Conservation (phyloP, 306 rosid species). For the Dryas drummondii region DNA sequence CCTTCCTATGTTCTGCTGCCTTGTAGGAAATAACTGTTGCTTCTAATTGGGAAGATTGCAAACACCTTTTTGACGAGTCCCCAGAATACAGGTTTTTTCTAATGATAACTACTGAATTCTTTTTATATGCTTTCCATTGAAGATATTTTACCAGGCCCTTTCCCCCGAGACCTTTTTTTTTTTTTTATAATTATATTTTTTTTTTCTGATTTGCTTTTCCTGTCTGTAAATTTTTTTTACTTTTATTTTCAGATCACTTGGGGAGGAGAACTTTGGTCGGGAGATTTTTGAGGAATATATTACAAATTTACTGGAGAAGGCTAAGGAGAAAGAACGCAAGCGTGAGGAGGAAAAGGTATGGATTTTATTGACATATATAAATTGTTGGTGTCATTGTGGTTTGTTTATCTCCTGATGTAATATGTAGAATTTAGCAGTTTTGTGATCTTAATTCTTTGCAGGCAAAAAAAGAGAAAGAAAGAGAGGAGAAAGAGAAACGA, state of each 20-base stretch:
- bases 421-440: background rate
- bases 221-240: conserved; percentile 13
- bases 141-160: background rate
- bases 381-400: background rate
- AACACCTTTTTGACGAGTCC: conserved; percentile 73
- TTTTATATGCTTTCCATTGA: too few relatives aligned
- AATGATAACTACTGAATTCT: background rate
- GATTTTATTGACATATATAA: background rate
- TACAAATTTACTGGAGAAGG: conserved; percentile 68
- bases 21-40: conserved; percentile 70
- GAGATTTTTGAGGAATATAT: conserved; percentile 82
- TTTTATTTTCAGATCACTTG: conserved; percentile 59
- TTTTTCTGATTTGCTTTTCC: background rate
- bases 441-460: conserved; percentile 34
- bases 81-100: conserved; percentile 78
- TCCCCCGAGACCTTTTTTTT: too few relatives aligned
- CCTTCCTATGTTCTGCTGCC: conserved; percentile 18
- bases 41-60: conserved; percentile 92
- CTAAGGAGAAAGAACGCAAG: conserved; percentile 92
- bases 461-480: conserved; percentile 85
- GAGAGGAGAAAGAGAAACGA: conserved; percentile 77
- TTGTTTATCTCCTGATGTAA: background rate
- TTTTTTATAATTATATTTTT: too few relatives aligned
- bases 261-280: conserved; percentile 61
- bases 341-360: conserved; percentile 91